Conservation (phyloP, 805 yeast genomes). For the Cyberlindnera xishuangbannaensis region DNA sequence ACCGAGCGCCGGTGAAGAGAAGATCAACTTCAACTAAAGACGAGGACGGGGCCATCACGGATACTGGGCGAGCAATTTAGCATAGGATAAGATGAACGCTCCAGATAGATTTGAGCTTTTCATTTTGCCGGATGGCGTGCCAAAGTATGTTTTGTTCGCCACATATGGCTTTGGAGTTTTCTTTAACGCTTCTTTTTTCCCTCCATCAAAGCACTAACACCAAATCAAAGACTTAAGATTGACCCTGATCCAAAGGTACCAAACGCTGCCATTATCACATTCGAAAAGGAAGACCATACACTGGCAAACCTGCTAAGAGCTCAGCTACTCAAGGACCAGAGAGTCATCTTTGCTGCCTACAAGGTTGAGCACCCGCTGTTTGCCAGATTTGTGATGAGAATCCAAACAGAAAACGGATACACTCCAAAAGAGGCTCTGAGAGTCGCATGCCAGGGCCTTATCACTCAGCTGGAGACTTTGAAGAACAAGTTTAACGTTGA, state of each 20-base stretch:
- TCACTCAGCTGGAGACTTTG: slow-evolving; percentile 69
- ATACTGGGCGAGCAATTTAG: no score
- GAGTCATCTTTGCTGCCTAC: slow-evolving; percentile 95
- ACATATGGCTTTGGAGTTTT: no score
- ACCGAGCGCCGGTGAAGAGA: no score
- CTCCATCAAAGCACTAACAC: slow-evolving; percentile 2
- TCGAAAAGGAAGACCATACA: slow-evolving; percentile 97
- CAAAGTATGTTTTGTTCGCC: slow-evolving; percentile 52
- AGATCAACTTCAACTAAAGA: no score
- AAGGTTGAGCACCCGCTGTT: slow-evolving; percentile 97
- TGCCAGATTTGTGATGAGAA: slow-evolving; percentile 89
- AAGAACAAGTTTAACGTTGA: slow-evolving; percentile 80
- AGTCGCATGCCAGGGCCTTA: slow-evolving; percentile 81
- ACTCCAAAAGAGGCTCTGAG: slow-evolving; percentile 85
- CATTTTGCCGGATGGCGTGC: slow-evolving; percentile 94
- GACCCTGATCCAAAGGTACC: slow-evolving; percentile 95
- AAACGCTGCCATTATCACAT: slow-evolving; percentile 85
- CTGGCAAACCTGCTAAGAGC: slow-evolving; percentile 85
- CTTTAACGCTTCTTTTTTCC: no score
- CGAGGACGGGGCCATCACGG: no score
- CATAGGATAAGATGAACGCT: slow-evolving; percentile 86
- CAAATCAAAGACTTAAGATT: slow-evolving; percentile 53
- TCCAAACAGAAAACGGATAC: slow-evolving; percentile 94
- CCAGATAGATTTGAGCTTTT: slow-evolving; percentile 98
- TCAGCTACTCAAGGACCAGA: slow-evolving; percentile 77